Percentiles rank a stretch among this genome's conserved stretches.
These are phyloP conservation scores for Diplogelasinospora grovesii DNA, from an alignment of 495 filamentous ascomycete species.

Conservation along the genomic window DNA sequence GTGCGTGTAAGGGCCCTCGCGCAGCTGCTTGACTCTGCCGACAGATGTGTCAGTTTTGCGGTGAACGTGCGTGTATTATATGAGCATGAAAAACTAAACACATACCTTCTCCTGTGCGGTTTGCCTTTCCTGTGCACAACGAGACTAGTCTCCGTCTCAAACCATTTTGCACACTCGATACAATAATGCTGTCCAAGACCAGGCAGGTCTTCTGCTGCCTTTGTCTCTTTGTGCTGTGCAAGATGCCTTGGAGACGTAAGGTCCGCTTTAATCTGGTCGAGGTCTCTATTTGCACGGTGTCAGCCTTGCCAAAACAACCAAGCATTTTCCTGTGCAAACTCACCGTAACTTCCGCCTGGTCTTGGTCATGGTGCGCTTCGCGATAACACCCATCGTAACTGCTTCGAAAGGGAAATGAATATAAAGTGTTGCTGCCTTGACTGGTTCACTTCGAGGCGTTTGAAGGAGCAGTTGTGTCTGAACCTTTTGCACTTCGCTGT, in stretches of 20 bases:
- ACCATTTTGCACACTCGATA: conserved; percentile 93
- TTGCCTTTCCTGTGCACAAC: conserved; percentile 76
- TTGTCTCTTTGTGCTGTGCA: conserved; percentile 64
- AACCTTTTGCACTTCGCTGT: no score
- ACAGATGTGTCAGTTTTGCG: background rate
- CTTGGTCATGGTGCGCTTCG: conserved; percentile 53
- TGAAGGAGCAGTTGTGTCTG: no score
- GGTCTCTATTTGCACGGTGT: conserved; percentile 48
- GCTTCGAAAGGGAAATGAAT: no score
- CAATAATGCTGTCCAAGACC: conserved; percentile 80
- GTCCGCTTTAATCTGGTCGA: conserved; percentile 85
- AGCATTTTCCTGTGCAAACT: conserved; percentile 11
- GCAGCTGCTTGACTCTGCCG: conserved; percentile 62
- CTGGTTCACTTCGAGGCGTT: no score
- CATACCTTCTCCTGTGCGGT: conserved; percentile 82
- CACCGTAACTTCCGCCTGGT: conserved; percentile 50
- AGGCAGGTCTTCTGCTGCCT: conserved; percentile 79
- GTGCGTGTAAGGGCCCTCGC: conserved; percentile 78
- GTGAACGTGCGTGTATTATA: background rate
- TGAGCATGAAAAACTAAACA: conserved; percentile 2
- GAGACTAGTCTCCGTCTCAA: conserved; percentile 77
- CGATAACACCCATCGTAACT: conserved; percentile 42
- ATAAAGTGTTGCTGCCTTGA: no score
- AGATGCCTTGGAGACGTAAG: conserved; percentile 70
- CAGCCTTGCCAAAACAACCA: background rate